Evolutionary conservation across 2,329 filamentous ascomycete species (phyloP), one percentile per base, ranked within the genome.

Genomic region (Karstenula rhodostoma): DNA sequence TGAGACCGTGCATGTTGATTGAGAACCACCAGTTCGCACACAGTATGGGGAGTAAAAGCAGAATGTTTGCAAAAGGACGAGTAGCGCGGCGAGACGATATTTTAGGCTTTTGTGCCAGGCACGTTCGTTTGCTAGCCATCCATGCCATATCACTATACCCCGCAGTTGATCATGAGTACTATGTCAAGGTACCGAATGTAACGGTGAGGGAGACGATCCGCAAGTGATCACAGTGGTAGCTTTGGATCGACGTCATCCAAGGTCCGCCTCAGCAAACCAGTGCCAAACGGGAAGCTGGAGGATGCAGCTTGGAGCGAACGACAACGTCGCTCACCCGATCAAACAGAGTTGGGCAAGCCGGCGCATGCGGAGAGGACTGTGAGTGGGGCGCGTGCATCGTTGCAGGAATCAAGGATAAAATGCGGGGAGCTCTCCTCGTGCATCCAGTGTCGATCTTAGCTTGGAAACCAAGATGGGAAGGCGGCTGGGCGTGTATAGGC

Each of bases 81-180:
- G 32, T 52, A 44, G 62, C 22, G 15, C 47, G 49, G 27, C 40
- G 35, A 49, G 62, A 64, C 62, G 66, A 60, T 44, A 62, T 54
- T 22, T 46, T 19, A 54, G 32, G 47, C 43, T 57, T 63, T 59
- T 63, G 62, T 60, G 55, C 57, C 29, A 57, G 23, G 33, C 46
- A 48, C 37, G 60, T 61, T 62, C 57, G 59, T 64, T 65, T 60
- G 63, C 56, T 57, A 61, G 40, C n/a, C 52, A 55, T 68, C 59
- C 49, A 55, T 67, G 59, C 49, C 57, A 64, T 61, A 59, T 70
- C 62, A 48, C 62, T 61, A 47, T 72, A 73, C 74, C 73, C 73
- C 74, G 72, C 74, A 62, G 66, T 65, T 67, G 67, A 70, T 67
- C 65, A 56, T 63, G 66, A 65, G 60, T 58, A 57, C 54, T 15